phyloP scores from a whole-genome alignment of 2,329 filamentous ascomycete species.

The Aspergillus viridinutans region DNA sequence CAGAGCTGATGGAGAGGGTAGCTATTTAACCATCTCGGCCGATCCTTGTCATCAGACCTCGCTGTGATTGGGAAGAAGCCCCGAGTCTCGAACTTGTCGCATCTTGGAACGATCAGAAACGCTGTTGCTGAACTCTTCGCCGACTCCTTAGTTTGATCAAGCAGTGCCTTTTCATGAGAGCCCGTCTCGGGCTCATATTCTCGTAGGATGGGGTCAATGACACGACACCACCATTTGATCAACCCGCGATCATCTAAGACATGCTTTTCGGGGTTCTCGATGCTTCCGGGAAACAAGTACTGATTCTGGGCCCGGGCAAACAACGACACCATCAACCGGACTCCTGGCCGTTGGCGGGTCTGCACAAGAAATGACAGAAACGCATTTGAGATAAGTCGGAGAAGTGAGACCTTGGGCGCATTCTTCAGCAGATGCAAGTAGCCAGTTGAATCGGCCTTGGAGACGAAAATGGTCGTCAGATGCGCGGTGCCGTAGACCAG shows the following conservation, averaged over 20 bases:
- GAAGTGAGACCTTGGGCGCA: conserved; percentile 64
- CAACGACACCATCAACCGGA: conserved; percentile 74
- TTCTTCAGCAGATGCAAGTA: conserved; percentile 64
- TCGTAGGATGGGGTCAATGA: conserved; percentile 70
- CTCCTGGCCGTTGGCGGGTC: conserved; percentile 58
- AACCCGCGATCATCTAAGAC: conserved; percentile 85
- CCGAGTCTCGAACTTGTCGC: conserved; percentile 75
- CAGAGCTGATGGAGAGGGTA: conserved; percentile 71
- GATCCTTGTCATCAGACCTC: conserved; percentile 35
- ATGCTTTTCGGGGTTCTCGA: conserved; percentile 80
- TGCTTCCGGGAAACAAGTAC: conserved; percentile 90
- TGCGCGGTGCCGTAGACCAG: conserved; percentile 78
- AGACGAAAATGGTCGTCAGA: conserved; percentile 85
- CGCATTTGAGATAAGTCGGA: conserved; percentile 63
- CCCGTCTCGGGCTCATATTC: conserved; percentile 41
- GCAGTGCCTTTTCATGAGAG: conserved; percentile 26
- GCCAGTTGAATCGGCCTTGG: conserved; percentile 95
- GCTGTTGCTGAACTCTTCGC: conserved; percentile 54
- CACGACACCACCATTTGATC: conserved; percentile 93
- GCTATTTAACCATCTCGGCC: conserved; percentile 53
- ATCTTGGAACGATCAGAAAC: conserved; percentile 82
- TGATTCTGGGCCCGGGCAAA: conserved; percentile 91
- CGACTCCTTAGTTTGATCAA: conserved; percentile 27
- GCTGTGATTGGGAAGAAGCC: conserved; percentile 65
- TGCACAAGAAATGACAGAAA: conserved; percentile 74